phyloP scores from a whole-genome alignment of 768 basidiomycete genomes.

The Ramaria rubella region DNA sequence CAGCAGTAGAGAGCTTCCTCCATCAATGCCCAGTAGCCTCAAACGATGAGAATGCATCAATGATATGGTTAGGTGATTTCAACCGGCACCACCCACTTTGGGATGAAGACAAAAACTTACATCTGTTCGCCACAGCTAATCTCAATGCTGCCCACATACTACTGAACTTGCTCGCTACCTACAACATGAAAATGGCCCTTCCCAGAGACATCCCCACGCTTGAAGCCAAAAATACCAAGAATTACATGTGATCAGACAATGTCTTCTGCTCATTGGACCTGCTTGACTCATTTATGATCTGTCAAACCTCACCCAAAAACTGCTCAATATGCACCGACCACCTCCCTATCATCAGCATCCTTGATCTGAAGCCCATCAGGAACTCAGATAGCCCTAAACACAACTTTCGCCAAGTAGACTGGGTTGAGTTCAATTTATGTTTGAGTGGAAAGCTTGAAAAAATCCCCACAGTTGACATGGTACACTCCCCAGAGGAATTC shows the following conservation, averaged over 20 bases:
- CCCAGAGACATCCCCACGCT: conserved; percentile 33
- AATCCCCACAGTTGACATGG: conserved; percentile 10
- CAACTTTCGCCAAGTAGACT: conserved; percentile 29
- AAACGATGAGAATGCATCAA: conserved; percentile 7
- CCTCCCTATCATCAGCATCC: conserved; percentile 30
- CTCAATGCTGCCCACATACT: conserved; percentile 14
- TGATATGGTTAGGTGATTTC: conserved; percentile 35
- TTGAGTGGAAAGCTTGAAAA: conserved; percentile 31
- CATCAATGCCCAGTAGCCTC: not conserved
- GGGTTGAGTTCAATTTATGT: conserved; percentile 24
- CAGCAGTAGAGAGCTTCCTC: not conserved
- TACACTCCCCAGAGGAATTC: conserved; percentile 10
- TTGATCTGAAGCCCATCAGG: conserved; percentile 17
- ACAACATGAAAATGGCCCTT: no score
- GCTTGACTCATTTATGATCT: conserved; percentile 19
- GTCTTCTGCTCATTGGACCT: conserved; percentile 28
- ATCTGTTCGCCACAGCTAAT: conserved; percentile 20
- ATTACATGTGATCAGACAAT: conserved; percentile 37
- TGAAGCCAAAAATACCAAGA: conserved; percentile 18
- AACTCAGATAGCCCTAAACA: not conserved
- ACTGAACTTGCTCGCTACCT: conserved; percentile 24
- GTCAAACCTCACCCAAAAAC: conserved; percentile 17
- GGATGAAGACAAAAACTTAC: conserved; percentile 28
- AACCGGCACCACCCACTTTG: conserved; percentile 37
- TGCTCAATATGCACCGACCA: conserved; percentile 32